phyloP scores from a whole-genome alignment of 2,329 filamentous ascomycete genomes.

The Pyricularia grisea region DNA sequence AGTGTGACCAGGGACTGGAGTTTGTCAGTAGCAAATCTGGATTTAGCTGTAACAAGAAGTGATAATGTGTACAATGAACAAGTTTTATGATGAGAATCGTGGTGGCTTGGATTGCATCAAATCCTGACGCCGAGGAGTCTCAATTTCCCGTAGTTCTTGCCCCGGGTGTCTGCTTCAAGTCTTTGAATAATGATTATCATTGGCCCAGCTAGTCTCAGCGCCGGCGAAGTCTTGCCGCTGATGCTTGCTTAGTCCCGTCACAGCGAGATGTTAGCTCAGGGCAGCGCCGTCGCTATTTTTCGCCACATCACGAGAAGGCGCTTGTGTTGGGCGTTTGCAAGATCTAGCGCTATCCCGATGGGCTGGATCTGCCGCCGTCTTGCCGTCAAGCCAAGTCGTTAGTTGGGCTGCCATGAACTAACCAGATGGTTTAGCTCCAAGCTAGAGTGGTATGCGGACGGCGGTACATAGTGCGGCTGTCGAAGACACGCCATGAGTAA shows the following conservation, averaged over 20 bases:
- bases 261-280: neutral
- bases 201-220: neutral
- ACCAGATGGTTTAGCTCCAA: neutral
- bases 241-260: neutral
- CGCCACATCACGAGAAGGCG: neutral
- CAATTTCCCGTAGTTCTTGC: neutral
- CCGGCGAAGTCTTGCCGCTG: neutral
- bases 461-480: neutral
- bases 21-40: neutral
- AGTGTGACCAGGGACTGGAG: neutral
- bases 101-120: neutral
- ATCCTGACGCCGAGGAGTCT: neutral
- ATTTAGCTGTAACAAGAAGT: neutral
- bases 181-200: neutral
- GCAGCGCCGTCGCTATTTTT: neutral
- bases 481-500: neutral
- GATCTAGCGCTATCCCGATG: neutral
- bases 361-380: neutral
- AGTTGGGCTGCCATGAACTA: neutral
- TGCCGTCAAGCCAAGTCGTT: neutral
- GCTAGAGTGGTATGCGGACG: neutral
- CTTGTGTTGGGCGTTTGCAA: neutral
- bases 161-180: neutral
- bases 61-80: neutral
- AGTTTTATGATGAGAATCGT: neutral